A percentile compares a stretch with the other conserved stretches of the same genome.
Conservation (phyloP, 2,329 filamentous ascomycete species). For the Venturia aucupariae region DNA sequence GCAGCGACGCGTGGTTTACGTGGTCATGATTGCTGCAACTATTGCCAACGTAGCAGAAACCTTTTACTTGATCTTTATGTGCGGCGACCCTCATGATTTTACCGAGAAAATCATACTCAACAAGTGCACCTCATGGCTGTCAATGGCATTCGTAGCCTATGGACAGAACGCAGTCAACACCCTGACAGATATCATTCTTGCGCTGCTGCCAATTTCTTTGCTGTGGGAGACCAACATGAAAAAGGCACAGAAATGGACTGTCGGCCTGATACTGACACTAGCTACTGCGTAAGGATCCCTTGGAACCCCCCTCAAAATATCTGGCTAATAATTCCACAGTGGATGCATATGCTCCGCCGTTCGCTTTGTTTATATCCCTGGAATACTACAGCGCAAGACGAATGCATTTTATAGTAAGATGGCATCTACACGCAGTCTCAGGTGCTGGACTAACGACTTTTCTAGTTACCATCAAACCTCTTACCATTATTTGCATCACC, state of each 20-base stretch:
- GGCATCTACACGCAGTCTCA: not conserved
- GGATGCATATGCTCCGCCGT: constrained; percentile 14
- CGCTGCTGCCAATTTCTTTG: constrained; percentile 31
- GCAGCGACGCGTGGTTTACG: constrained; percentile 25
- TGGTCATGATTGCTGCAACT: constrained; percentile 22
- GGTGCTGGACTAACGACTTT: not conserved
- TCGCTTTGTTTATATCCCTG: constrained; percentile 12
- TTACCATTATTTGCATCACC: constrained; percentile 11
- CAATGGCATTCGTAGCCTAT: constrained; percentile 15
- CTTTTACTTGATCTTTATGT: constrained; percentile 24
- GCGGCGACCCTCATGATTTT: constrained; percentile 19
- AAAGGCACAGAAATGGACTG: constrained; percentile 31
- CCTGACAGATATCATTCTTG: constrained; percentile 27
- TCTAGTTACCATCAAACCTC: constrained; percentile 3
- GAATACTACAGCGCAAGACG: not conserved
- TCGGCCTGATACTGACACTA: constrained; percentile 31
- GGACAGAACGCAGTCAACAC: constrained; percentile 26
- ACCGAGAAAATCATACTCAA: constrained; percentile 14
- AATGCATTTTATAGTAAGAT: not conserved
- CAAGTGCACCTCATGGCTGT: constrained; percentile 11
- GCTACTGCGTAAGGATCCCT: constrained; percentile 24
- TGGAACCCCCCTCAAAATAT: not conserved
- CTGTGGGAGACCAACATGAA: constrained; percentile 34
- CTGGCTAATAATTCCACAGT: not conserved
- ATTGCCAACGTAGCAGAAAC: constrained; percentile 25